Percentiles rank a stretch among this genome's conserved stretches.
Evolutionary conservation across 1,139 yeast species (phyloP).

Genomic region (Pichia sp.): DNA sequence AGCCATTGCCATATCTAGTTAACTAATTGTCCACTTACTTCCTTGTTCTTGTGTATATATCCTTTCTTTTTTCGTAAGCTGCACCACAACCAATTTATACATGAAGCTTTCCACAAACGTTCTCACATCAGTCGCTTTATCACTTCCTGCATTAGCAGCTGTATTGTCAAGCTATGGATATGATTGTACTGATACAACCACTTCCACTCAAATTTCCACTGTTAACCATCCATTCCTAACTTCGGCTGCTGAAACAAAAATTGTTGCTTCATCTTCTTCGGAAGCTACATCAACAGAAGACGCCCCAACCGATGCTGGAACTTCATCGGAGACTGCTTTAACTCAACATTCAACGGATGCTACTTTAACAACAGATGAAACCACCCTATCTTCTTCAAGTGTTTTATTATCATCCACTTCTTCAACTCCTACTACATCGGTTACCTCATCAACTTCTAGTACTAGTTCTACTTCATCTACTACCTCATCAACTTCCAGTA

Average conservation of each 20-base stretch:
- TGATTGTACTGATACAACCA: neutral
- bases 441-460: constrained; percentile 23
- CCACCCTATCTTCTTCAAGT: constrained; percentile 32
- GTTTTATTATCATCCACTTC: constrained; percentile 18
- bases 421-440: constrained; percentile 26
- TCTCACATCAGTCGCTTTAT: neutral
- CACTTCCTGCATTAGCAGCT: neutral
- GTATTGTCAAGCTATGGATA: neutral
- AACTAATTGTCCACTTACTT: neutral
- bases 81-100: too few relatives aligned
- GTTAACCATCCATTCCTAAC: neutral
- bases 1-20: too few relatives aligned
- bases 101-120: neutral
- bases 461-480: constrained; percentile 62
- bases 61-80: neutral
- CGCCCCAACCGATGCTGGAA: neutral
- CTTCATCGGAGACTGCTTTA: constrained; percentile 13
- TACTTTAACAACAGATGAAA: constrained; percentile 14
- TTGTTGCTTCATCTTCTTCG: constrained; percentile 15
- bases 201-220: neutral
- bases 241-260: neutral
- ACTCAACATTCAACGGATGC: constrained; percentile 19
- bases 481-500: constrained; percentile 33
- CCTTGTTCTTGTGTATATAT: too few relatives aligned
- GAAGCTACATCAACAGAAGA: constrained; percentile 9